Conservation (phyloP, 2,329 filamentous ascomycete species). For the Sporothrix schenckii region DNA sequence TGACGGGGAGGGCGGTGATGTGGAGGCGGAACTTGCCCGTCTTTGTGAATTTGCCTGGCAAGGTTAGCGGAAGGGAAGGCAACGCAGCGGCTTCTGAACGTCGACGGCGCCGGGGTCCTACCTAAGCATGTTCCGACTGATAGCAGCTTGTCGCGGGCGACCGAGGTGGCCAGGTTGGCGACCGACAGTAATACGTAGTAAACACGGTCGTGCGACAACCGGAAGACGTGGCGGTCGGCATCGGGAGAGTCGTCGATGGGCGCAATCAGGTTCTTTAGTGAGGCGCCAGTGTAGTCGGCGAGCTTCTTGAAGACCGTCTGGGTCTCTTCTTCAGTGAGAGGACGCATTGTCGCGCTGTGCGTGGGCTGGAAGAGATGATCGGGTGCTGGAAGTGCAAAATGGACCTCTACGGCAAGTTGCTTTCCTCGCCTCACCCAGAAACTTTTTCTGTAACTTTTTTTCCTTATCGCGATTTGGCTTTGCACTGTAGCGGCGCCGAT, state of each 20-base stretch:
- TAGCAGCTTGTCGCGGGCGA: conserved; percentile 79
- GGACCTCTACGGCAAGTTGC: not conserved
- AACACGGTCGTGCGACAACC: conserved; percentile 73
- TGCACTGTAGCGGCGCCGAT: conserved; percentile 11
- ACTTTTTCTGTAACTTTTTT: conserved; percentile 30
- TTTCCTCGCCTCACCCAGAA: not conserved
- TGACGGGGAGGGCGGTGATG: conserved; percentile 82
- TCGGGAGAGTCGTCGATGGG: conserved; percentile 68
- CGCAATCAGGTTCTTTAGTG: conserved; percentile 81
- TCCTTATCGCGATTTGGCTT: conserved; percentile 29
- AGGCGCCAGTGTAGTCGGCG: conserved; percentile 87
- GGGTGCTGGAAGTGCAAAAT: not conserved
- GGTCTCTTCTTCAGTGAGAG: conserved; percentile 39
- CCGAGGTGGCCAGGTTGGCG: conserved; percentile 86
- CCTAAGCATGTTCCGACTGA: conserved; percentile 85
- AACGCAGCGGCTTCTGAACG: no score
- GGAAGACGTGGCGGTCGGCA: conserved; percentile 81
- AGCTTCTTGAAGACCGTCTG: conserved; percentile 84
- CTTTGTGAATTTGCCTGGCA: conserved; percentile 87
- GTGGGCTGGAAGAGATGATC: not conserved
- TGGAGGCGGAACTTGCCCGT: conserved; percentile 93
- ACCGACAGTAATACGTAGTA: conserved; percentile 91
- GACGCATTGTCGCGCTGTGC: conserved; percentile 35
- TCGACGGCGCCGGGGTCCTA: conserved; percentile 40
- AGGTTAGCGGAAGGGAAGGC: not conserved